These are phyloP conservation scores for Trichocladium uniseriatum DNA, from an alignment of 495 filamentous ascomycete genomes.

Conservation along the genomic window DNA sequence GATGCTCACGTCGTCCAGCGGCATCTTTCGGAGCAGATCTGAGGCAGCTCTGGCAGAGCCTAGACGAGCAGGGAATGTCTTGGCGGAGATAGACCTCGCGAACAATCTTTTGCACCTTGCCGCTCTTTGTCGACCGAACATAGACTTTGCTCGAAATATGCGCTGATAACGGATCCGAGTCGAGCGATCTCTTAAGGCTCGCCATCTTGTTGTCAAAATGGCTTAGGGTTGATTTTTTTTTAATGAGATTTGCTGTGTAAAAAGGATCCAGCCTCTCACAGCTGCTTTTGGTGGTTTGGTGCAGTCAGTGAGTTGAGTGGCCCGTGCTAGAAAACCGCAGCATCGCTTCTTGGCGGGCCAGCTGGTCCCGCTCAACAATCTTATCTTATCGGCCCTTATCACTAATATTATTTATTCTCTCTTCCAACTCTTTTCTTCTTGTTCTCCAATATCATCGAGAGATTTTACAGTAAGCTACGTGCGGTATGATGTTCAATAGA, in stretches of 20 bases:
- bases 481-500: too few relatives aligned
- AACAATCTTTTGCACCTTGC: slow-evolving; percentile 98
- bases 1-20: slow-evolving; percentile 55
- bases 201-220: slow-evolving; percentile 48
- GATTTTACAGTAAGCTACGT: too few relatives aligned
- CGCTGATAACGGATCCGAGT: slow-evolving; percentile 55
- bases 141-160: slow-evolving; percentile 90
- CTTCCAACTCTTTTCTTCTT: too few relatives aligned
- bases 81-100: slow-evolving; percentile 89
- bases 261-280: too few relatives aligned
- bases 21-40: slow-evolving; percentile 64
- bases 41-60: slow-evolving; percentile 68
- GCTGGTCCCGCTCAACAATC: too few relatives aligned
- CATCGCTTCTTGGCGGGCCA: too few relatives aligned
- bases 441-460: too few relatives aligned
- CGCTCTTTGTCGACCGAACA: slow-evolving; percentile 81
- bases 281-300: background rate
- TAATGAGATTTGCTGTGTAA: too few relatives aligned
- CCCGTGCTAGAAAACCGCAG: too few relatives aligned
- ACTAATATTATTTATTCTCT: too few relatives aligned
- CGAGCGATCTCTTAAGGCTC: slow-evolving; percentile 71
- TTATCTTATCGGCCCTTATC: too few relatives aligned
- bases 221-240: background rate
- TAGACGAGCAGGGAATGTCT: slow-evolving; percentile 96
- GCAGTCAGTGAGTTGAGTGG: too few relatives aligned